Evolutionary conservation across 2,329 filamentous ascomycete species (phyloP).

Genomic region (Boeremia lycopersici): DNA sequence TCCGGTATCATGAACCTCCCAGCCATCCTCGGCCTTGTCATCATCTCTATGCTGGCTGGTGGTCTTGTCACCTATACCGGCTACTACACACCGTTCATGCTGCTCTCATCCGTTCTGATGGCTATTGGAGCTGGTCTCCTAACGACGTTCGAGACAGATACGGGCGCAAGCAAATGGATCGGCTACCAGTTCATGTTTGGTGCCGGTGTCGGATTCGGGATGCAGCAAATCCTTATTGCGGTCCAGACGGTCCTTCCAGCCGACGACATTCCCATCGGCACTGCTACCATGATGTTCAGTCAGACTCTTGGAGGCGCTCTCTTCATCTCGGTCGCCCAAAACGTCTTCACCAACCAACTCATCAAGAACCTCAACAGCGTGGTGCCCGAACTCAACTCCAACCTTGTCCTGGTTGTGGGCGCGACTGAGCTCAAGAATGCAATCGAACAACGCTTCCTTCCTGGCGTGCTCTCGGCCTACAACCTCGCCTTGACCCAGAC

Average conservation of each 20-base stretch:
- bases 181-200: conserved; percentile 50
- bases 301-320: conserved; percentile 57
- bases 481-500: conserved; percentile 64
- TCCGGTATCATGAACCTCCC: conserved; percentile 58
- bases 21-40: conserved; percentile 53
- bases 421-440: conserved; percentile 64
- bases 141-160: conserved; percentile 50
- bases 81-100: conserved; percentile 59
- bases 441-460: conserved; percentile 58
- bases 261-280: conserved; percentile 54
- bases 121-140: conserved; percentile 55
- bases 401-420: conserved; percentile 53
- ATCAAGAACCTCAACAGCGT: conserved; percentile 47
- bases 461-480: conserved; percentile 66
- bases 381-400: conserved; percentile 51
- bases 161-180: conserved; percentile 46
- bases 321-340: conserved; percentile 57
- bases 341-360: conserved; percentile 58
- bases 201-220: conserved; percentile 54
- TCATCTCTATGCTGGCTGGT: conserved; percentile 51
- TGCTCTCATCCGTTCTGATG: conserved; percentile 50
- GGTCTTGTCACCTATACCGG: conserved; percentile 49
- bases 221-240: conserved; percentile 56
- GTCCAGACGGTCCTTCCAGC: conserved; percentile 53
- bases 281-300: conserved; percentile 55